Evolutionary conservation across 371 early-diverging fungal genomes (phyloP).

Genomic region (Batkoa obscura): DNA sequence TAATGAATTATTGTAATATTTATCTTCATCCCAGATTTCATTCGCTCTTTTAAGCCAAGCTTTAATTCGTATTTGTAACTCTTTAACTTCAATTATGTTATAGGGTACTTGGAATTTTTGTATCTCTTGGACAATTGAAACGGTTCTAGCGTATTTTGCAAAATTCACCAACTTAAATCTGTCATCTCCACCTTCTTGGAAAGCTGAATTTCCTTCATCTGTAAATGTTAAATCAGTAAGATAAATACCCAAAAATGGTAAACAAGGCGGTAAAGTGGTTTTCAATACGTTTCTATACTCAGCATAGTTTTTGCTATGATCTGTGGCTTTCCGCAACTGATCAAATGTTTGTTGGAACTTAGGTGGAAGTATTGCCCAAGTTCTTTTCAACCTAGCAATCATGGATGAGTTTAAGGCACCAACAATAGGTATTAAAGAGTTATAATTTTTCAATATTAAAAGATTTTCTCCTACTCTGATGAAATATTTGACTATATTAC

Average conservation of each 20-base stretch:
- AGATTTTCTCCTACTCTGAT: slow-evolving; percentile 67
- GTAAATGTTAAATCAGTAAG: slow-evolving; percentile 83
- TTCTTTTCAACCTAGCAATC: slow-evolving; percentile 72
- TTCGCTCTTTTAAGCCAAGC: neutral
- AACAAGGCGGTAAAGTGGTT: slow-evolving; percentile 67
- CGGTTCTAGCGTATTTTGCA: slow-evolving; percentile 2
- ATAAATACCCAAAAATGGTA: slow-evolving; percentile 77
- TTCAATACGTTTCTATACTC: slow-evolving; percentile 68
- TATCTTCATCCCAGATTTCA: neutral
- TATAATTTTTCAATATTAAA: slow-evolving; percentile 69
- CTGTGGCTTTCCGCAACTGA: slow-evolving; percentile 46
- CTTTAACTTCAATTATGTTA: slow-evolving; percentile 3
- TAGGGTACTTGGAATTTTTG: slow-evolving; percentile 6
- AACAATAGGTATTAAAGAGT: slow-evolving; percentile 74
- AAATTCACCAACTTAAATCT: slow-evolving; percentile 5
- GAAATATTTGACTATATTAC: slow-evolving; percentile 52
- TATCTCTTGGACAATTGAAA: slow-evolving; percentile 4
- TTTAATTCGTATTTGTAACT: neutral
- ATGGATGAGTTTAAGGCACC: slow-evolving; percentile 78
- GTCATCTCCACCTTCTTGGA: neutral
- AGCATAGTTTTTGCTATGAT: slow-evolving; percentile 57
- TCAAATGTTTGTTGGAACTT: slow-evolving; percentile 23
- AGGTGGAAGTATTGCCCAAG: slow-evolving; percentile 43
- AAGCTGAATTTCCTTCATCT: slow-evolving; percentile 66
- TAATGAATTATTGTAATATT: neutral